Percentiles rank a stretch among this genome's conserved stretches.
Evolutionary conservation across 1,139 yeast genomes (phyloP).

Genomic region (Yamadazyma epiphylla): DNA sequence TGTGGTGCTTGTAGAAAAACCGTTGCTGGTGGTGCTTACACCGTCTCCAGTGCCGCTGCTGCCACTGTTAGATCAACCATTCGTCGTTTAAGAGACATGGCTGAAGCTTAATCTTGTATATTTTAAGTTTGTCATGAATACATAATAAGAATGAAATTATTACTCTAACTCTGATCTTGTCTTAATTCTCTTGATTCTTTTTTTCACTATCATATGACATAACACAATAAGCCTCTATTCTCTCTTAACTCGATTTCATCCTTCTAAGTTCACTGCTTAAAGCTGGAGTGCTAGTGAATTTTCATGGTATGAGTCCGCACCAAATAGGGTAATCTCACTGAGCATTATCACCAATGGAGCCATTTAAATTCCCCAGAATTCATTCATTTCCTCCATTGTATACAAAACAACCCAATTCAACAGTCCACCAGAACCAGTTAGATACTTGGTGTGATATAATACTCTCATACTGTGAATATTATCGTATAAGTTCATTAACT

Average conservation of each 20-base stretch:
- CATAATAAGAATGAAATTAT: background rate
- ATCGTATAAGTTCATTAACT: constrained; percentile 42
- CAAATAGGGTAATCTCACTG: background rate
- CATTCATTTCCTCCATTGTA: constrained; percentile 90
- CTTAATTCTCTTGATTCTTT: too few relatives aligned
- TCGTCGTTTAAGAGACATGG: constrained; percentile 99
- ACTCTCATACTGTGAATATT: constrained; percentile 55
- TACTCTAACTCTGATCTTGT: too few relatives aligned
- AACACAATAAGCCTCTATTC: too few relatives aligned
- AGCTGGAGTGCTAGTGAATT: too few relatives aligned
- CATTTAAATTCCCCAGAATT: constrained; percentile 58
- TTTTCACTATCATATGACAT: too few relatives aligned
- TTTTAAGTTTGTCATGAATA: background rate
- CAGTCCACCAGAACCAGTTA: constrained; percentile 73
- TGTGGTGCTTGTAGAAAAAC: constrained; percentile 94
- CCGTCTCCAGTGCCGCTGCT: constrained; percentile 98
- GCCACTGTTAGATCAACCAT: constrained; percentile 99
- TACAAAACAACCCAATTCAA: constrained; percentile 82
- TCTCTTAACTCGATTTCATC: too few relatives aligned
- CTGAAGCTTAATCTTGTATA: constrained; percentile 76
- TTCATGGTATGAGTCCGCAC: too few relatives aligned
- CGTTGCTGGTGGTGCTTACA: constrained; percentile 99
- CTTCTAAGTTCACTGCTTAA: too few relatives aligned
- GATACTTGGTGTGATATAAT: constrained; percentile 41
- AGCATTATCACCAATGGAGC: too few relatives aligned